These are phyloP conservation scores for Chlamydomonas asymmetrica DNA, from an alignment of 139 green algal genomes.

Conservation along the genomic window DNA sequence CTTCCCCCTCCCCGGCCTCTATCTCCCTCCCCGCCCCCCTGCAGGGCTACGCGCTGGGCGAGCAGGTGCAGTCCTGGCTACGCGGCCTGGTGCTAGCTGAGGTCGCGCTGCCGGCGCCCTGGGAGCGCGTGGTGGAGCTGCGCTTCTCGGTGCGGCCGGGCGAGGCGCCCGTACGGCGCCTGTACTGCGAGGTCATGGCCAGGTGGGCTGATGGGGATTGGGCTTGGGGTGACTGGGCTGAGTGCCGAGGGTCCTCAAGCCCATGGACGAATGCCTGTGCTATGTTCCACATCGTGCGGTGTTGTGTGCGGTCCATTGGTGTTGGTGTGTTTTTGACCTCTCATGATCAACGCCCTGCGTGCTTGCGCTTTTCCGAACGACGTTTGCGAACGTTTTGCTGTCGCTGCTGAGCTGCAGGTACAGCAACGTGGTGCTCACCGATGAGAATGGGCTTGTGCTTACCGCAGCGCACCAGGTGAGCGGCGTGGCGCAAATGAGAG, in stretches of 20 bases:
- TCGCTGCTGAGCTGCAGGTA: slow-evolving; percentile 29
- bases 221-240: neutral
- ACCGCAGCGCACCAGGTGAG: slow-evolving; percentile 19
- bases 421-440: slow-evolving; percentile 67
- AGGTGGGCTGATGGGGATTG: slow-evolving; percentile 35
- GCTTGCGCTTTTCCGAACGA: neutral
- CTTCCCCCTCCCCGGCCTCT: neutral
- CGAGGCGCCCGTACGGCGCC: slow-evolving; percentile 36
- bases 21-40: no score
- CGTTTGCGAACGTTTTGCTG: neutral
- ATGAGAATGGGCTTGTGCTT: slow-evolving; percentile 14
- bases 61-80: slow-evolving; percentile 42
- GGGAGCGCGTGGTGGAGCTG: slow-evolving; percentile 76
- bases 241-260: no score
- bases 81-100: slow-evolving; percentile 62
- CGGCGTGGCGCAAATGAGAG: neutral
- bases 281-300: no score
- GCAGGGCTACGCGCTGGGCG: slow-evolving; percentile 12
- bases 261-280: no score
- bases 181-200: slow-evolving; percentile 79
- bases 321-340: neutral
- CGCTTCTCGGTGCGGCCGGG: slow-evolving; percentile 59
- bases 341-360: neutral
- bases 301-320: no score
- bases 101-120: slow-evolving; percentile 57